phyloP scores from a whole-genome alignment of 2,329 filamentous ascomycete species.

The Aspergillus aculeatus region DNA sequence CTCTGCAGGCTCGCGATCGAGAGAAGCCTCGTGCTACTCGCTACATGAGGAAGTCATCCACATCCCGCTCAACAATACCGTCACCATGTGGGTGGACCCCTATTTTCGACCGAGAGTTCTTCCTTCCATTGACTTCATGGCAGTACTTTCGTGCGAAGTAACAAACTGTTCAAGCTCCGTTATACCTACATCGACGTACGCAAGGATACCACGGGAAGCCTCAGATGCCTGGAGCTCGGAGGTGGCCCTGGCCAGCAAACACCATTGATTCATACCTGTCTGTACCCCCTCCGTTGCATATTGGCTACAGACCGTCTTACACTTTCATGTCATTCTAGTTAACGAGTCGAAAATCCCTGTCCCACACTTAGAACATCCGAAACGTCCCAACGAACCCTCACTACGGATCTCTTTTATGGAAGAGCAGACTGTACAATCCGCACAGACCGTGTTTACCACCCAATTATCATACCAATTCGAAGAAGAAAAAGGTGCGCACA shows the following conservation, averaged over 20 bases:
- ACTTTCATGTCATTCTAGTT: conserved; percentile 24
- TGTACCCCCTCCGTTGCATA: conserved; percentile 13
- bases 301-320: neutral
- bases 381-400: conserved; percentile 32
- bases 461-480: conserved; percentile 46
- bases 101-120: neutral
- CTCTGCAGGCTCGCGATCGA: conserved; percentile 25
- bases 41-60: conserved; percentile 33
- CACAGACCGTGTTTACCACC: conserved; percentile 38
- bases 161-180: conserved; percentile 41
- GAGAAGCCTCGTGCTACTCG: conserved; percentile 30
- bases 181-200: conserved; percentile 42
- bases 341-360: conserved; percentile 39
- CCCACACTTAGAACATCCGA: conserved; percentile 45
- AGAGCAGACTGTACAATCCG: conserved; percentile 44
- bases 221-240: conserved; percentile 40
- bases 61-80: conserved; percentile 29
- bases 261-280: conserved; percentile 41
- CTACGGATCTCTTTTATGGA: conserved; percentile 44
- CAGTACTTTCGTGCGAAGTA: conserved; percentile 41
- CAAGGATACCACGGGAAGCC: conserved; percentile 37
- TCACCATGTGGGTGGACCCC: conserved; percentile 32
- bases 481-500: conserved; percentile 37
- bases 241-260: conserved; percentile 38
- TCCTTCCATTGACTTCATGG: neutral